Percentiles rank a stretch among this genome's conserved stretches.
phyloP scores from a whole-genome alignment of 768 basidiomycete genomes.

The Russula sp. region DNA sequence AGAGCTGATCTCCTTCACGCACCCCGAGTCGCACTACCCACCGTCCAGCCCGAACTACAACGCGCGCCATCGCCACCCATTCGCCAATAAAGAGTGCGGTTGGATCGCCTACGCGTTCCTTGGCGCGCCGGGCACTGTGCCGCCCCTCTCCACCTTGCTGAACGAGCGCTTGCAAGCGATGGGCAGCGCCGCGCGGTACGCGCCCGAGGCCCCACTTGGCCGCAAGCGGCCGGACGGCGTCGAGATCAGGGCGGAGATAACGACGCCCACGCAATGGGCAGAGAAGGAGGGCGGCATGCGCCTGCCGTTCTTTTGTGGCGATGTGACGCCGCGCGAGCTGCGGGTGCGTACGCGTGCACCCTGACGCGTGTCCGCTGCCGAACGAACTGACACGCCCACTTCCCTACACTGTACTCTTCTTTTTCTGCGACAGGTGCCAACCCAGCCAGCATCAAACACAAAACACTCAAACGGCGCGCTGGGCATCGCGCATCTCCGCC shows the following conservation, averaged over 20 bases:
- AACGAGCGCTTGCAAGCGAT: slow-evolving; percentile 41
- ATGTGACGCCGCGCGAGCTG: slow-evolving; percentile 54
- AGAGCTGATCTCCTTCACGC: slow-evolving; percentile 63
- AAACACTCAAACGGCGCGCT: slow-evolving; percentile 37
- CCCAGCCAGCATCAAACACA: slow-evolving; percentile 40
- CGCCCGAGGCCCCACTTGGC: slow-evolving; percentile 45
- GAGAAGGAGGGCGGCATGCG: slow-evolving; percentile 28
- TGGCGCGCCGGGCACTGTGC: slow-evolving; percentile 37
- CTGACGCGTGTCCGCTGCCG: too few species aligned
- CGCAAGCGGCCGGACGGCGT: slow-evolving; percentile 51
- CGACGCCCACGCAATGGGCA: slow-evolving; percentile 30
- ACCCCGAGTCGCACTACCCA: slow-evolving; percentile 49
- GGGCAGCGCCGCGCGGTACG: slow-evolving; percentile 39
- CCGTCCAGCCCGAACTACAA: slow-evolving; percentile 41
- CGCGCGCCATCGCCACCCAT: slow-evolving; percentile 42
- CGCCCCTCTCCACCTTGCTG: slow-evolving; percentile 45
- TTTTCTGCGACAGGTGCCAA: slow-evolving; percentile 27
- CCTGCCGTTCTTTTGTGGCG: slow-evolving; percentile 71
- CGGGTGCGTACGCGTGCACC: slow-evolving; percentile 36
- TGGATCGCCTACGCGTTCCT: slow-evolving; percentile 68
- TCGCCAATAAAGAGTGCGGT: slow-evolving; percentile 50
- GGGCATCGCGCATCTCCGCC: slow-evolving; percentile 45
- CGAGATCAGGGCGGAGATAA: slow-evolving; percentile 54
- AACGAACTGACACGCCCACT: too few species aligned
- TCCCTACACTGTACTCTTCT: too few species aligned